Conservation (phyloP, 1,284 basidiomycete species). For the Neotropicomus parvogracilis region DNA sequence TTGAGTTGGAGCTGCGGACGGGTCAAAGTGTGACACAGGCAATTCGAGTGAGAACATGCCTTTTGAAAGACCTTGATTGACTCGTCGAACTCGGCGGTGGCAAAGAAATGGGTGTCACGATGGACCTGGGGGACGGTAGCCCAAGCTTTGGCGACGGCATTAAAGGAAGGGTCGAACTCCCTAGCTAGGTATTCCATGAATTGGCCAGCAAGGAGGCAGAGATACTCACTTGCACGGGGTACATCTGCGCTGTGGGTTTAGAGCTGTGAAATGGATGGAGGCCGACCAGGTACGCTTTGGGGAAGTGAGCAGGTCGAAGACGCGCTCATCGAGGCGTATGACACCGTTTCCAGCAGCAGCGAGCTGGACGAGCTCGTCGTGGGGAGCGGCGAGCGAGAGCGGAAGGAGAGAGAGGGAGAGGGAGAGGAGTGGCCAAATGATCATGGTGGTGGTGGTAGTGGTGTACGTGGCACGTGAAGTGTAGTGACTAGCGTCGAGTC, state of each 20-base stretch:
- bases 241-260: slow-evolving; percentile 75
- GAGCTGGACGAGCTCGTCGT: slow-evolving; percentile 57
- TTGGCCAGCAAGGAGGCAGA: background rate
- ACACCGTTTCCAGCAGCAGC: slow-evolving; percentile 72
- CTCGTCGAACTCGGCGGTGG: slow-evolving; percentile 82
- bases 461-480: slow-evolving; percentile 27
- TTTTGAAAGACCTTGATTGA: slow-evolving; percentile 74
- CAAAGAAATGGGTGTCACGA: slow-evolving; percentile 85
- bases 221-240: slow-evolving; percentile 68
- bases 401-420: slow-evolving; percentile 50
- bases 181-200: slow-evolving; percentile 39
- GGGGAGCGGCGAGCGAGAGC: slow-evolving; percentile 41
- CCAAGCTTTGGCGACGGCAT: slow-evolving; percentile 80
- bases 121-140: slow-evolving; percentile 52
- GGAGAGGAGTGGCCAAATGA: slow-evolving; percentile 38
- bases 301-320: slow-evolving; percentile 73
- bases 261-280: slow-evolving; percentile 80
- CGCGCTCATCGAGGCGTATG: slow-evolving; percentile 71
- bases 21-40: background rate
- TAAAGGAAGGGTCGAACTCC: slow-evolving; percentile 81
- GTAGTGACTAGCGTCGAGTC: background rate
- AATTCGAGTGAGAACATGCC: slow-evolving; percentile 39
- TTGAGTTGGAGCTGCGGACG: slow-evolving; percentile 51
- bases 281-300: slow-evolving; percentile 81
- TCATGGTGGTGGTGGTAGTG: slow-evolving; percentile 31